These are phyloP conservation scores for Podaxis sp. DNA, from an alignment of 768 basidiomycete species.

Conservation along the genomic window DNA sequence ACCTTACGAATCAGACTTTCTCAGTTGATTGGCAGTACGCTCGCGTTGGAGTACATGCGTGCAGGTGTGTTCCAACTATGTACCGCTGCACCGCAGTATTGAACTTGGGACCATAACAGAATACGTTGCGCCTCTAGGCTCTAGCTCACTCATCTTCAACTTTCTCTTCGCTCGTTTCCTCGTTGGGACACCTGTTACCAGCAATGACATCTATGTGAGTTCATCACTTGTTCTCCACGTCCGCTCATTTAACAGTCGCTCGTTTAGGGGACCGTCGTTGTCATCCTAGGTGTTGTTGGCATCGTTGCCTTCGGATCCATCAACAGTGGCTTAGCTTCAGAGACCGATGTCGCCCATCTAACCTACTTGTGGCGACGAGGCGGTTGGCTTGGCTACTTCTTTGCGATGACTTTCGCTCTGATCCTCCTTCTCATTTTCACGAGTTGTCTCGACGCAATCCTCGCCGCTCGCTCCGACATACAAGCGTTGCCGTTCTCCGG, in stretches of 20 bases:
- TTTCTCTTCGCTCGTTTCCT: slow-evolving; percentile 91
- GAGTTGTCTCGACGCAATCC: slow-evolving; percentile 69
- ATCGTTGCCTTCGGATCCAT: slow-evolving; percentile 87
- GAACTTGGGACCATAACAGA: slow-evolving; percentile 40
- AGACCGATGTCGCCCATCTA: slow-evolving; percentile 73
- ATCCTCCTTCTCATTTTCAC: slow-evolving; percentile 65
- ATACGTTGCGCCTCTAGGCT: slow-evolving; percentile 95
- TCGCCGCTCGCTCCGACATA: slow-evolving; percentile 68
- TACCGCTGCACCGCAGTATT: not conserved
- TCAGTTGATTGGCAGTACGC: slow-evolving; percentile 83
- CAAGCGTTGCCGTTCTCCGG: slow-evolving; percentile 52
- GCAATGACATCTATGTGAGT: slow-evolving; percentile 77
- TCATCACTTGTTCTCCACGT: not conserved
- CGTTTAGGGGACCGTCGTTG: slow-evolving; percentile 73
- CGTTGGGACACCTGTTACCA: slow-evolving; percentile 82
- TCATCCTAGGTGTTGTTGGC: slow-evolving; percentile 82
- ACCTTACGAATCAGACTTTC: slow-evolving; percentile 52
- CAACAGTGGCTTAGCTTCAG: slow-evolving; percentile 72
- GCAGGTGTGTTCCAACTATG: slow-evolving; percentile 50
- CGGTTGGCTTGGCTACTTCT: slow-evolving; percentile 92
- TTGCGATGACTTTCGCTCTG: slow-evolving; percentile 72
- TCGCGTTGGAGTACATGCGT: slow-evolving; percentile 86
- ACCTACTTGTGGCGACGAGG: slow-evolving; percentile 81
- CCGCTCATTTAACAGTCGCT: not conserved
- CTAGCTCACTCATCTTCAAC: slow-evolving; percentile 93